Base-by-base conservation (phyloP, 2,329 filamentous ascomycete species). In the Diplodia mutila region DNA sequence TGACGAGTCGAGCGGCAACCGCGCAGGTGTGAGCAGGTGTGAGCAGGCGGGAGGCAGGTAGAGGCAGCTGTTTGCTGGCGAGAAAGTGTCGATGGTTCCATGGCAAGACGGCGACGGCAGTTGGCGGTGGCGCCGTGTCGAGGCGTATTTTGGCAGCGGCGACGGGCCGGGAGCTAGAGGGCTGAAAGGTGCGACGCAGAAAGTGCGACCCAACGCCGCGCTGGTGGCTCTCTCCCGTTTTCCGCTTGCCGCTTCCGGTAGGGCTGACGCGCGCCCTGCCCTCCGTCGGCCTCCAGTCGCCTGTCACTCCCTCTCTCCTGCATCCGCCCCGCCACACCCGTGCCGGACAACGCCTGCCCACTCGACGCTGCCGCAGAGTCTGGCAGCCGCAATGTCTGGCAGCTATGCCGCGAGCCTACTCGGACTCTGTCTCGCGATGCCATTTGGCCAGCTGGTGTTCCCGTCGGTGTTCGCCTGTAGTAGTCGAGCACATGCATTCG, bases 371-470 rank as follows among this genome's bases (percentile, higher is more conserved):
- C 52, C 29, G 52, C n/a, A n/a, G 2, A n/a, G 32, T 34, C 29
- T 8, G 12, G 5, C 27, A 4, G 25, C 51, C 25, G 51, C 27
- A 7, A 3, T 5, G 14, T 7, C 23, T 9, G 21, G 14, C 23
- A 29, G 29, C 29, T 3, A 7, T 7, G 3, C 23, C 14, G 9
- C 14, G 11, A 8, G 8, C 29, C 53, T 8, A 12, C 11, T 42
- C 21, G 4, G 23, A 3, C 25, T 2, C 4, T 1, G 25, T 39
- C 4, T 49, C 42, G 57, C 57, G 21, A 23, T 49, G 42, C 23
- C 57, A n/a, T 27, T 11, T 14, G 57, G 25, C 57, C 57, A 32
- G 42, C 27, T 49, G 39, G 57, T 61, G 57, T 42, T 32, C 57
- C 16, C 42, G 21, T 27, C 57, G 39, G 57, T 42, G 32, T 18